phyloP scores from a whole-genome alignment of 2,329 filamentous ascomycete genomes.

The Fusarium sp. region DNA sequence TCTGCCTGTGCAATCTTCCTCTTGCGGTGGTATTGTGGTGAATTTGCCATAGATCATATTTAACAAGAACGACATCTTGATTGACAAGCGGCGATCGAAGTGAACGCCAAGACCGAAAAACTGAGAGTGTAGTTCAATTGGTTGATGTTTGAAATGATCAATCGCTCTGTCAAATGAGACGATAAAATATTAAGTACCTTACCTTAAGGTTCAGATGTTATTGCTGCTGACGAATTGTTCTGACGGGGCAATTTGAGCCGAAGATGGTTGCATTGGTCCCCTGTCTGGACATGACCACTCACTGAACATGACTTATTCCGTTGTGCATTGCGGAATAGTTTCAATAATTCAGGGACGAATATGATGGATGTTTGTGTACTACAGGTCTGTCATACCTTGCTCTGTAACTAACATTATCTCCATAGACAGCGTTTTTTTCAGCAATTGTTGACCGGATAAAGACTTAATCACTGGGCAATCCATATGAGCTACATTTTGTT shows the following conservation, averaged over 20 bases:
- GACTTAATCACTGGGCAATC: neutral
- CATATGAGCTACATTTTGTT: neutral
- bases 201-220: neutral
- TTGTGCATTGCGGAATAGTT: neutral
- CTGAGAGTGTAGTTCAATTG: neutral
- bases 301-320: neutral
- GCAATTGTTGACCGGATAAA: neutral
- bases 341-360: neutral
- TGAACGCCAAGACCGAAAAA: neutral
- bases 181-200: neutral
- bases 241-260: neutral
- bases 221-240: neutral
- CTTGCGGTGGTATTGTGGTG: conserved; percentile 44
- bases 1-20: conserved; percentile 47
- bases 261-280: neutral
- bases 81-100: neutral
- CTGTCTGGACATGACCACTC: neutral
- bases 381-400: neutral
- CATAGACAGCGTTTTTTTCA: neutral
- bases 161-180: neutral
- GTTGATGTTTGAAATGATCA: neutral
- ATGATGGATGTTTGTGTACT: no score
- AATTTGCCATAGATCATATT: conserved; percentile 26
- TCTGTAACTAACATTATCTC: neutral
- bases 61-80: conserved; percentile 4